phyloP scores from a whole-genome alignment of 768 basidiomycete species.

The Cyclocybe cylindracea region DNA sequence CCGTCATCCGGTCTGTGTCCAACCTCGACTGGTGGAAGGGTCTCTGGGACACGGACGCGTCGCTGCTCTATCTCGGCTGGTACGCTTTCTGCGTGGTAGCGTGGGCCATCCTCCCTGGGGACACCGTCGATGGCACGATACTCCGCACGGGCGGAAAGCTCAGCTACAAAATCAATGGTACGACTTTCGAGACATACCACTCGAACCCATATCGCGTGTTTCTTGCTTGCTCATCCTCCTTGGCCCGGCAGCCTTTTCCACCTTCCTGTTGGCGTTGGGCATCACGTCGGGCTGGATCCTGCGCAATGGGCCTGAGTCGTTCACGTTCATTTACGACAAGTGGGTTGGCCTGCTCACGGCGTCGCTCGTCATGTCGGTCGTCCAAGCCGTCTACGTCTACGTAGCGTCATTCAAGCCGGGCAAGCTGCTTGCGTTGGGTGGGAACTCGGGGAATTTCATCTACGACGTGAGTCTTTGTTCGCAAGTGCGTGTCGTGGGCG shows the following conservation, averaged over 20 bases:
- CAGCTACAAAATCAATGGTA: slow-evolving; percentile 95
- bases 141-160: slow-evolving; percentile 78
- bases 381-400: slow-evolving; percentile 77
- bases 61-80: slow-evolving; percentile 81
- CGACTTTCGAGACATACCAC: slow-evolving; percentile 17
- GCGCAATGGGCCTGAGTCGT: slow-evolving; percentile 73
- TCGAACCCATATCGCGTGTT: slow-evolving; percentile 1
- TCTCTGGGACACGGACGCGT: slow-evolving; percentile 84
- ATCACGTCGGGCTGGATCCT: slow-evolving; percentile 67
- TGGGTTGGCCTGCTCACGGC: slow-evolving; percentile 91
- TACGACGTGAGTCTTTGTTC: slow-evolving; percentile 76
- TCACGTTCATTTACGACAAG: slow-evolving; percentile 91
- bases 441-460: slow-evolving; percentile 82
- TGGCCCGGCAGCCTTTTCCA: slow-evolving; percentile 74
- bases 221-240: not conserved
- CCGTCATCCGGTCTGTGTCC: slow-evolving; percentile 47
- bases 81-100: slow-evolving; percentile 83
- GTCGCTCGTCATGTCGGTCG: slow-evolving; percentile 71
- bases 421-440: slow-evolving; percentile 86
- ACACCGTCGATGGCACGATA: slow-evolving; percentile 66
- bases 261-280: slow-evolving; percentile 81
- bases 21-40: slow-evolving; percentile 62
- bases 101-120: slow-evolving; percentile 80
- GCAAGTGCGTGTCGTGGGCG: too few species aligned
- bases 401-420: slow-evolving; percentile 64